Base-by-base conservation (phyloP, 139 green algal genomes). In the Micractinium sp. region DNA sequence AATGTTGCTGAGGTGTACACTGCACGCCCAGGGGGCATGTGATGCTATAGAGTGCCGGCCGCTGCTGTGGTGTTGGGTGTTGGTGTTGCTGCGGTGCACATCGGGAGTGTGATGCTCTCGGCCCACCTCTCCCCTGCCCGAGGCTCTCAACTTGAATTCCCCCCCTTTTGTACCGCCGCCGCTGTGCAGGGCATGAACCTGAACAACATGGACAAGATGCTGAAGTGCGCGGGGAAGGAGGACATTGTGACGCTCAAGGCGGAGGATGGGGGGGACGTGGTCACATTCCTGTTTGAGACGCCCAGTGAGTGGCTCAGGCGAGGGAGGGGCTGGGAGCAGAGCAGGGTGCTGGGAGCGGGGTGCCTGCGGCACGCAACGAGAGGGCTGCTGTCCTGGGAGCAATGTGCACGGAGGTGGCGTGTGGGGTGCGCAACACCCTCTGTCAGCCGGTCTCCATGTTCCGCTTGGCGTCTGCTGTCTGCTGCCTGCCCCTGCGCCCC, bases 231-330 rank as follows among this genome's bases (percentile, higher is more conserved):
- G 18, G 95, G 94, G 86, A 98, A 97, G 74, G 96, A 99, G 78
- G 98, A 99, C 92, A 95, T 97, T 36, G 94, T 99, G 56, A 99
- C 96, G 15, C 95, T 99, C 61, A 98, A 98, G 81, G 97, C 96
- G 20, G 96, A 98, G 69, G 98, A 99, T 89, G 91, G 94, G 20
- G 93, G 92, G 12, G 97, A 99, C 92, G 95, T 91, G 1, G 94
- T 99, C 29, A 97, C 94, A 5, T 97, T 99, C 90, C 97, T 99
- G 94, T 99, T 99, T 85, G 98, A 99, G 90, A 82, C 27, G 35
- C 71, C 41, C 16, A 61, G 85, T 88, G 85, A 33, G 71, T 66
- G 19, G 14, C n/a, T n/a, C n/a, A n/a, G n/a, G n/a, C n/a, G 20
- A 12, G 63, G 63, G 63, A 31, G 63, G 12, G 63, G 63, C 2